phyloP scores from a whole-genome alignment of 208 protist species.

The Cochliopodium minus region DNA sequence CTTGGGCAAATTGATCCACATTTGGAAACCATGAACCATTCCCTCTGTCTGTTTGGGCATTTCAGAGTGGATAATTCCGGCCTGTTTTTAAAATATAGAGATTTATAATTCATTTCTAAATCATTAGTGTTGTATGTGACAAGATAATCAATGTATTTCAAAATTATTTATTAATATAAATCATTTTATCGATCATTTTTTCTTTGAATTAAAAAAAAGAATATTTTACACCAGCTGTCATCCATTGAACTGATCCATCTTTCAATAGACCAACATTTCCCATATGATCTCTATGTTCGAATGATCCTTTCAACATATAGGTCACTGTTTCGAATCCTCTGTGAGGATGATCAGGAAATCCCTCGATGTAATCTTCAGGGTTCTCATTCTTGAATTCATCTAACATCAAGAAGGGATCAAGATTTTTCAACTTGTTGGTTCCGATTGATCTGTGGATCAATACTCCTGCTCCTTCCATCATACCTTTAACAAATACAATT shows the following conservation, averaged over 20 bases:
- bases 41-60: slow-evolving; percentile 37
- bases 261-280: slow-evolving; percentile 46
- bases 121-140: too few relatives aligned
- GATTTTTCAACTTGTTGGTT: too few relatives aligned
- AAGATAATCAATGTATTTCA: too few relatives aligned
- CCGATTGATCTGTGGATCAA: too few relatives aligned
- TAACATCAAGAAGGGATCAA: slow-evolving; percentile 19
- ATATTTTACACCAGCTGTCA: slow-evolving; percentile 61
- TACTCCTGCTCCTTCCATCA: too few relatives aligned
- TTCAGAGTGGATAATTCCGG: slow-evolving; percentile 63
- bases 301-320: slow-evolving; percentile 40
- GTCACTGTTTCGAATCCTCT: slow-evolving; percentile 67
- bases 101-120: too few relatives aligned
- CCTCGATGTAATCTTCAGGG: slow-evolving; percentile 37
- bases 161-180: too few relatives aligned
- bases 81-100: too few relatives aligned
- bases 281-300: slow-evolving; percentile 50
- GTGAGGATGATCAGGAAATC: slow-evolving; percentile 60
- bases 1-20: slow-evolving; percentile 66
- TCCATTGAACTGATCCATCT: slow-evolving; percentile 62
- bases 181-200: too few relatives aligned
- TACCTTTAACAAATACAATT: too few relatives aligned
- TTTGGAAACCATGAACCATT: slow-evolving; percentile 36
- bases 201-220: too few relatives aligned
- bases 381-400: too few relatives aligned